These are phyloP conservation scores for Leccinum subtestaceum DNA, from an alignment of 768 basidiomycete genomes.

Conservation along the genomic window DNA sequence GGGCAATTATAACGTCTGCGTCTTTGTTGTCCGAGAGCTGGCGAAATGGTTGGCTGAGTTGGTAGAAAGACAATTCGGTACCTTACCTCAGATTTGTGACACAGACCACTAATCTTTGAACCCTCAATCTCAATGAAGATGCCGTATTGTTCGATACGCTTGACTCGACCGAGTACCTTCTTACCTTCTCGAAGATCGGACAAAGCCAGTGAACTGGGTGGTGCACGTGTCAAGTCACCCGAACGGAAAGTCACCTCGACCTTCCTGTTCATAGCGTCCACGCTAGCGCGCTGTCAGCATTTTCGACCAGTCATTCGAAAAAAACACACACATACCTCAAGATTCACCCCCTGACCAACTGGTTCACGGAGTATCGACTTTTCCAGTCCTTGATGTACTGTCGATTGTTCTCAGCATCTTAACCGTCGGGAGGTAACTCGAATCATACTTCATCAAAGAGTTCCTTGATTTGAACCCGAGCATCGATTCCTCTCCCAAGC, in stretches of 20 bases:
- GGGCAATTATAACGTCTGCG: slow-evolving; percentile 73
- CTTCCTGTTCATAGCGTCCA: slow-evolving; percentile 68
- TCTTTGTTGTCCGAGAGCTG: slow-evolving; percentile 88
- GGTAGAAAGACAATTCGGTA: background rate
- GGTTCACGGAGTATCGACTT: slow-evolving; percentile 69
- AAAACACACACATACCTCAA: slow-evolving; percentile 53
- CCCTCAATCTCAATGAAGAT: slow-evolving; percentile 90
- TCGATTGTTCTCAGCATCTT: slow-evolving; percentile 10
- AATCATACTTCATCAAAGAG: slow-evolving; percentile 75
- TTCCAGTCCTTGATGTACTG: slow-evolving; percentile 97
- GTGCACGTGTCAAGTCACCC: slow-evolving; percentile 45
- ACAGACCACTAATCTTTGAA: slow-evolving; percentile 82
- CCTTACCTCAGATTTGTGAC: slow-evolving; percentile 87
- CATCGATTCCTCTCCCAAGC: slow-evolving; percentile 80
- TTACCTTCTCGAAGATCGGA: slow-evolving; percentile 72
- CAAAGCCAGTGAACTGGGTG: slow-evolving; percentile 38
- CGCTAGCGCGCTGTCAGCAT: slow-evolving; percentile 41
- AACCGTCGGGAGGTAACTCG: background rate
- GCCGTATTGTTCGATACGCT: slow-evolving; percentile 83
- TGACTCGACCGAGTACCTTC: slow-evolving; percentile 76
- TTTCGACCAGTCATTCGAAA: background rate
- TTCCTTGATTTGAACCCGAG: slow-evolving; percentile 89
- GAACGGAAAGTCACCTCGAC: slow-evolving; percentile 90
- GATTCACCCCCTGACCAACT: slow-evolving; percentile 85
- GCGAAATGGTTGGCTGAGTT: background rate